A percentile compares a stretch with the other conserved stretches of the same genome.
These are phyloP conservation scores for Aspergillus ibericus DNA, from an alignment of 2,329 filamentous ascomycete genomes.

Conservation along the genomic window DNA sequence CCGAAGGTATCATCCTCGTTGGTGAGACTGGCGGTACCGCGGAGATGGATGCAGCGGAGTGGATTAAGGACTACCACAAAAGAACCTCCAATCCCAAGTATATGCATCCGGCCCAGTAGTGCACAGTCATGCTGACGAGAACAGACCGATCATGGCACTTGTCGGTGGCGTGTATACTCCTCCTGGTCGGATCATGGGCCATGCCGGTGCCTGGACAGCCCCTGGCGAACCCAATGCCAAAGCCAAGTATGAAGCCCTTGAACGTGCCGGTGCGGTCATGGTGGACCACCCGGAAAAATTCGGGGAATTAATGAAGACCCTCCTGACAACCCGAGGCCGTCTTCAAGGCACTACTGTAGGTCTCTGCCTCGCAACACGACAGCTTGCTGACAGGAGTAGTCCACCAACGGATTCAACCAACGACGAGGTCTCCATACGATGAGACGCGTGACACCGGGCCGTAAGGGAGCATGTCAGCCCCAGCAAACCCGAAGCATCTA, in stretches of 20 bases:
- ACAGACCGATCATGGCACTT: constrained; percentile 69
- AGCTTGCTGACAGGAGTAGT: constrained; percentile 12
- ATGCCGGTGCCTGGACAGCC: constrained; percentile 71
- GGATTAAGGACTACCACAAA: constrained; percentile 66
- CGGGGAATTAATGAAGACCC: constrained; percentile 64
- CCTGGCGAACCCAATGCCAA: constrained; percentile 64
- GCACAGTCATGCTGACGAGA: constrained; percentile 16
- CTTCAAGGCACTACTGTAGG: constrained; percentile 24
- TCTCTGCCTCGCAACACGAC: background rate
- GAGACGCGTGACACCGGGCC: constrained; percentile 27
- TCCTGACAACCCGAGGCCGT: constrained; percentile 51
- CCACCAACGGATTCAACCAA: constrained; percentile 25
- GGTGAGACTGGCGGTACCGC: constrained; percentile 71
- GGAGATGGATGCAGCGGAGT: constrained; percentile 71
- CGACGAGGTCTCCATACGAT: constrained; percentile 57
- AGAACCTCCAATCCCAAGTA: constrained; percentile 63
- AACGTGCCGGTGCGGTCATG: constrained; percentile 66
- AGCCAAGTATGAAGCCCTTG: constrained; percentile 67
- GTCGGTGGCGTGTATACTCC: constrained; percentile 67
- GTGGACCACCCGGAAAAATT: constrained; percentile 76
- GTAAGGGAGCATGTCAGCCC: background rate
- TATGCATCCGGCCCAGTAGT: constrained; percentile 24
- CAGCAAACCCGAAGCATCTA: constrained; percentile 51
- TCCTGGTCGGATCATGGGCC: constrained; percentile 70
- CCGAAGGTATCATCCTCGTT: constrained; percentile 69